Percentiles rank a stretch among this genome's conserved stretches.
Evolutionary conservation across 306 rosid species (phyloP).

Genomic region (Sphenostylis stenocarpa): DNA sequence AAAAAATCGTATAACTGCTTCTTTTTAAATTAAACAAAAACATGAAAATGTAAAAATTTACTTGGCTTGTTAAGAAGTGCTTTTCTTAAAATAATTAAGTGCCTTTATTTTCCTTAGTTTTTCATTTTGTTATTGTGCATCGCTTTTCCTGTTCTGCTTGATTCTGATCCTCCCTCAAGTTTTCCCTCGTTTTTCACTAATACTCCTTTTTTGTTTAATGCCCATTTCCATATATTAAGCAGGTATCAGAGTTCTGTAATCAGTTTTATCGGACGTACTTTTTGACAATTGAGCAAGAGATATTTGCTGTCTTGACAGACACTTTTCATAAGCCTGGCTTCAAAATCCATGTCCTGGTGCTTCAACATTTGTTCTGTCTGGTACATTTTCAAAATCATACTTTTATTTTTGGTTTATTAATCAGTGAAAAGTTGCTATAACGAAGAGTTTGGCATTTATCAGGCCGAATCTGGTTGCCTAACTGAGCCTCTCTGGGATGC

Average conservation of each 20-base stretch:
- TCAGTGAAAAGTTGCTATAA: not conserved
- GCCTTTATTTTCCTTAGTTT: not conserved
- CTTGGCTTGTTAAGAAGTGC: too few relatives aligned
- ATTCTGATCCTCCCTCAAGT: not conserved
- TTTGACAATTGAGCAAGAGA: slow-evolving; percentile 86
- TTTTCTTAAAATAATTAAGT: too few relatives aligned
- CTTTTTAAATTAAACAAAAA: too few relatives aligned
- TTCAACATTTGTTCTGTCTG: slow-evolving; percentile 90
- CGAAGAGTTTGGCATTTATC: slow-evolving; percentile 23
- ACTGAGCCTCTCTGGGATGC: slow-evolving; percentile 94
- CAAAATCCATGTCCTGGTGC: slow-evolving; percentile 95
- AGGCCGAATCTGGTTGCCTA: slow-evolving; percentile 75
- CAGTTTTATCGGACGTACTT: slow-evolving; percentile 83
- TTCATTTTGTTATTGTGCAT: not conserved
- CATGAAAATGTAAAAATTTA: too few relatives aligned
- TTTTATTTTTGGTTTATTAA: not conserved
- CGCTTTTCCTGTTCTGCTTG: not conserved
- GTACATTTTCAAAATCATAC: slow-evolving; percentile 39
- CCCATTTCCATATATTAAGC: slow-evolving; percentile 29
- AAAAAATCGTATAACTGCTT: too few relatives aligned
- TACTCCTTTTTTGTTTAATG: not conserved
- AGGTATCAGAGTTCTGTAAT: slow-evolving; percentile 89
- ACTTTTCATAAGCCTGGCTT: slow-evolving; percentile 98
- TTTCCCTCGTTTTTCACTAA: not conserved
- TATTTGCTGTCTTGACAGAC: slow-evolving; percentile 93